These are phyloP conservation scores for Millerozyma acaciae DNA, from an alignment of 805 yeast genomes.

Conservation along the genomic window DNA sequence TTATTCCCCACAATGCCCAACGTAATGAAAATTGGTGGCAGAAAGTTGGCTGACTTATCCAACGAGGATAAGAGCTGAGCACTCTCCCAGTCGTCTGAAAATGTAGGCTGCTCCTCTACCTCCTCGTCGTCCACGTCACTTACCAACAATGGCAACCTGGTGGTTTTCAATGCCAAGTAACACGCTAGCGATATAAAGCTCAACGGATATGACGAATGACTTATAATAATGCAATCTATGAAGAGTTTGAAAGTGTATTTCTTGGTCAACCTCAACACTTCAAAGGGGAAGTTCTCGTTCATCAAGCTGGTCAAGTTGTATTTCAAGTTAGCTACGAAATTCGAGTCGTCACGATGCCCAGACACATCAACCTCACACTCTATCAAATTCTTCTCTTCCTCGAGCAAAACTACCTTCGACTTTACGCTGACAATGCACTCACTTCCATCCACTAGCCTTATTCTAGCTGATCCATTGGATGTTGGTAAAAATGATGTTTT, in stretches of 20 bases:
- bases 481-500: constrained; percentile 75
- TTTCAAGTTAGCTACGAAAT: constrained; percentile 59
- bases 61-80: constrained; percentile 45
- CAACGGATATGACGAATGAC: constrained; percentile 76
- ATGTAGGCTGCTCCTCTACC: constrained; percentile 85
- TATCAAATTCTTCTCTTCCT: constrained; percentile 46
- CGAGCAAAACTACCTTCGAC: constrained; percentile 62
- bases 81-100: constrained; percentile 81
- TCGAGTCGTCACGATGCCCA: constrained; percentile 76
- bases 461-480: constrained; percentile 89
- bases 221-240: constrained; percentile 76
- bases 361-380: constrained; percentile 79
- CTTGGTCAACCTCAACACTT: constrained; percentile 58
- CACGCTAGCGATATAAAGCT: constrained; percentile 75
- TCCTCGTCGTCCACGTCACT: constrained; percentile 69
- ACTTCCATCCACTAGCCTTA: constrained; percentile 82
- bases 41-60: constrained; percentile 30
- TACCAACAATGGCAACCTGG: constrained; percentile 67
- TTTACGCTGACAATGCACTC: constrained; percentile 92
- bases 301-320: constrained; percentile 56
- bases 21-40: constrained; percentile 75
- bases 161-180: constrained; percentile 76
- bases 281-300: constrained; percentile 48
- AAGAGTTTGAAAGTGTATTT: constrained; percentile 72
- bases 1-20: constrained; percentile 70